Evolutionary conservation across 305 asterid genomes (phyloP), one percentile per base, ranked within the genome.

Genomic region (Fraxinus sp.): DNA sequence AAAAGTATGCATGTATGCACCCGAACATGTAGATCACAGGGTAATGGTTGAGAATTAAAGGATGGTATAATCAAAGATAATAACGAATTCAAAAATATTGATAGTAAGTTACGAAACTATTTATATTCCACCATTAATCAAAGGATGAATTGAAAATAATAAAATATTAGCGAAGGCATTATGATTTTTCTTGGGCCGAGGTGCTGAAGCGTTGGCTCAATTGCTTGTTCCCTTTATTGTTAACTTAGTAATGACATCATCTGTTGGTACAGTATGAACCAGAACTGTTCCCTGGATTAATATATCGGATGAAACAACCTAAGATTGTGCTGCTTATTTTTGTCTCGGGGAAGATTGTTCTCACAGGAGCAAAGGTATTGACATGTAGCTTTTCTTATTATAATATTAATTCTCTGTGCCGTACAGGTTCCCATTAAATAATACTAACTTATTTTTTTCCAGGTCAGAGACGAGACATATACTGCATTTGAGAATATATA

Each of bases 271-370:
- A 92, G 94, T 92, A 91, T 82, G 94, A 92, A 83, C 96, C 95
- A 8, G 94, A 92, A 88, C 86, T 92, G 62, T 92, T 92, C 81
- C 96, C 94, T 83, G 96, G 96, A 73, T 73, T 92, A 77, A 89
- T 92, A 78, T 92, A 92, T 83, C 87, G 93, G 81, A 92, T 92
- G 96, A 90, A 92, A 75, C 92, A 92, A 74, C 96, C 96, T 20
- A 92, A 92, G 85, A 92, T 91, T 77, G 96, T 91, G 71, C 89
- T 92, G 84, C 94, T 92, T 43, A 91, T 92, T 24, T 92, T 92
- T 77, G 94, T 91, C 16, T 92, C 96, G 4, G 94, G 94, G 80
- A 92, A 92, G 87, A 92, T 92, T 81, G 96, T 92, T 62, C 91
- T 90, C 41, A 91, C 96, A 5, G 96, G 96, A 76, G 96, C 96